Base-by-base conservation (phyloP, 106 monocot genomes). In the Cymbidium sinense region DNA sequence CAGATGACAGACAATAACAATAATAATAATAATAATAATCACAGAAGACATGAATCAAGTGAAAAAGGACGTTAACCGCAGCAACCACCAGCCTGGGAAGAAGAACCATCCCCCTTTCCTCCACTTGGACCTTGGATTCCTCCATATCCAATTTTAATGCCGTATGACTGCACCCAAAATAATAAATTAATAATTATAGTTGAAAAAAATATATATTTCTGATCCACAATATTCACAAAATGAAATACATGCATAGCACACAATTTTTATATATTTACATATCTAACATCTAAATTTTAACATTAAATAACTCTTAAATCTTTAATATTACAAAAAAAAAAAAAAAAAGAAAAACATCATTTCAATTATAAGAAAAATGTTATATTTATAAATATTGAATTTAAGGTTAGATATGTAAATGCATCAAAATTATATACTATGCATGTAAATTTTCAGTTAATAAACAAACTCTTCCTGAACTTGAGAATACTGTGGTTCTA, bases 101-200 rank as follows among this genome's bases (percentile, higher is more conserved):
- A 78, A 13, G 78, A 62, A 25, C 61, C 83, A 34, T 83, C 83
- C 74, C 83, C 78, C 23, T n/a, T n/a, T n/a, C 83, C 83, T 65
- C 83, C 83, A n/a, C 78, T 44, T 35, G 78, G 74, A 30, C 83
- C 83, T n/a, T 54, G 83, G 31, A 83, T 78, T 18, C 83, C 83
- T 64, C 83, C 83, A 51, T 83, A 83, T 35, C 83, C 83, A 34
- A 83, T 61, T 83, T 83, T 83, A 27, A 83, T 83, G 10, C 83
- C 83, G 35, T 78, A 78, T 12, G 83, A 83, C 83, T 83, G 83
- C n/a, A n/a, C n/a, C n/a, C n/a, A n/a, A 41, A 72, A 64, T 21
- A 36, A 39, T 39, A 39, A 39, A 39, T 4, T 0, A n/a, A n/a
- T n/a, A n/a, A n/a, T n/a, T n/a, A n/a, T n/a, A n/a, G n/a, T n/a